These are phyloP conservation scores for Malassezia vespertilionis DNA, from an alignment of 1,284 basidiomycete species.

Conservation along the genomic window DNA sequence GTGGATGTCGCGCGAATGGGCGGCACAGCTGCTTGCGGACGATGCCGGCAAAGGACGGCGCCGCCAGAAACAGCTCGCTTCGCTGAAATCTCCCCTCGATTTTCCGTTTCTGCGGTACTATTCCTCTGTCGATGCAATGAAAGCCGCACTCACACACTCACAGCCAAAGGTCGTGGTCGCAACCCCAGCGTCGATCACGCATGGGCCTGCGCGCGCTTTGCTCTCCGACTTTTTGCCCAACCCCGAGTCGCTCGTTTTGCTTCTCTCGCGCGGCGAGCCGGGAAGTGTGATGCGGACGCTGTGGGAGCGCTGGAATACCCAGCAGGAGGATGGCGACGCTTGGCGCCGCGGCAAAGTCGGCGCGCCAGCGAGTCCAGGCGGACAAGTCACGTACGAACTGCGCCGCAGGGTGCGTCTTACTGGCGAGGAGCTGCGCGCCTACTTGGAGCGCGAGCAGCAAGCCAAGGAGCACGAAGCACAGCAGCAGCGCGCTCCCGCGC, in stretches of 20 bases:
- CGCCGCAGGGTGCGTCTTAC: constrained; percentile 60
- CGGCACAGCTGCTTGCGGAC: constrained; percentile 23
- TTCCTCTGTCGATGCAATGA: constrained; percentile 64
- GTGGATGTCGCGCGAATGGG: constrained; percentile 89
- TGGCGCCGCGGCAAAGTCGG: constrained; percentile 85
- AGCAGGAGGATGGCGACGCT: constrained; percentile 62
- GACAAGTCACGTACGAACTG: constrained; percentile 51
- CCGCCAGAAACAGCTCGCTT: constrained; percentile 1
- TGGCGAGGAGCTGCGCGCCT: constrained; percentile 64
- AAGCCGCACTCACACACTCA: constrained; percentile 64
- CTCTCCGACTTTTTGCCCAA: constrained; percentile 81
- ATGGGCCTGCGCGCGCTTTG: constrained; percentile 75
- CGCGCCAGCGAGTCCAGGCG: constrained; percentile 53
- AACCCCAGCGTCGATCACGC: constrained; percentile 78
- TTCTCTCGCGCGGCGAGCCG: constrained; percentile 55
- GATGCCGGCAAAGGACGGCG: constrained; percentile 20
- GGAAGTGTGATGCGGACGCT: constrained; percentile 67
- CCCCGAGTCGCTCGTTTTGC: constrained; percentile 31
- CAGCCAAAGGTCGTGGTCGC: constrained; percentile 80
- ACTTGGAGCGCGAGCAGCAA: constrained; percentile 64
- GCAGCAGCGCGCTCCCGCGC: constrained; percentile 58
- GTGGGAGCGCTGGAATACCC: constrained; percentile 73
- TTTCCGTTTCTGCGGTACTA: constrained; percentile 70
- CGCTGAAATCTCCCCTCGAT: constrained; percentile 28
- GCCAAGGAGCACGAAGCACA: constrained; percentile 77